Evolutionary conservation across 345 rosid genomes (phyloP), one percentile per base, ranked within the genome.

Genomic region (Ricinus communis): DNA sequence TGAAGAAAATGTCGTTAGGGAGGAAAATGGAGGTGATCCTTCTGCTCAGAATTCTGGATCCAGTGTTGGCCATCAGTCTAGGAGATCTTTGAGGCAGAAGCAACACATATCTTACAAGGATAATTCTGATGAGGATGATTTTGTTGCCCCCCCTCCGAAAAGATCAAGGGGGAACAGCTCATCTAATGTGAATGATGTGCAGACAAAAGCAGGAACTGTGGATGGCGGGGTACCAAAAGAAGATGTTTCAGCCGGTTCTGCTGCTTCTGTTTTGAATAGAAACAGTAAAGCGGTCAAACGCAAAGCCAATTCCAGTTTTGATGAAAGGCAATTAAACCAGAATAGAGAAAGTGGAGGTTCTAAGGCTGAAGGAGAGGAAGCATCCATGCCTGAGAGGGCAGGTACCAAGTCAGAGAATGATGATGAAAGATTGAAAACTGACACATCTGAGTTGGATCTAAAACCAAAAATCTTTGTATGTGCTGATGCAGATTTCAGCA

Each of bases 401-500:
- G 73, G 51, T 24, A 18, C 10, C 60, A 30, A 33, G 24, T 69
- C 57, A 9, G 77, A 54, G 53, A 62, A 70, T 24, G 71, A 49
- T 71, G 71, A 59, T 33, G 59, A 38, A 63, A 73, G 72, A 38
- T 65, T 79, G 25, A 68, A 70, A 40, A 21, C 18, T 63, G 71
- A 73, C 43, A 64, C 47, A 38, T 66, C 77, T 45, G 12, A 55
- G 22, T 28, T 65, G 16, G 31, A 70, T 65, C 21, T 67, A 30
- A 1, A 19, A 14, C 38, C 82, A 40, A 67, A 53, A 22, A 52
- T 58, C 30, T 12, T 74, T 4, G 77, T 66, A 28, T 81, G 56
- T 62, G 92, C 96, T 76, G 96, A 94, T 66, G 80, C 93, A 45
- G 93, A 94, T 36, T 94, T 94, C 71, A 80, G 21, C 70, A 82